Evolutionary conservation across 192 early-diverging fungal genomes (phyloP).

Genomic region (Backusella psychrophila): DNA sequence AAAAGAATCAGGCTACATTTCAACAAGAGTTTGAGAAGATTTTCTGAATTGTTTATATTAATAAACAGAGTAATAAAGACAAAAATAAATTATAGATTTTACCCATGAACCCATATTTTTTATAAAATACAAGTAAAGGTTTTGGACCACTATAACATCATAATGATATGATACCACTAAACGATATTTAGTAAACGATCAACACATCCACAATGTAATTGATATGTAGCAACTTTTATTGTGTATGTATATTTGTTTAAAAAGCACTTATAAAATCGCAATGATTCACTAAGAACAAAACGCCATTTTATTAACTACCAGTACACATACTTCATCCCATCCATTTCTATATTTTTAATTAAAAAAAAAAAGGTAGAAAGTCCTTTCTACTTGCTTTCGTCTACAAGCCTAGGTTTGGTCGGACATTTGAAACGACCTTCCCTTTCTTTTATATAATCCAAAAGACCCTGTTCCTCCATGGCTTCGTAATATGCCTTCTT

Average conservation of each 20-base stretch:
- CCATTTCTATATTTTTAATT: not conserved
- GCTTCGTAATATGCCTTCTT: not conserved
- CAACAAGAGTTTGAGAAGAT: not conserved
- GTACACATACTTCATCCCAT: not conserved
- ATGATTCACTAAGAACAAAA: not conserved
- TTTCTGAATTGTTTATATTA: not conserved
- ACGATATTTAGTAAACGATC: not conserved
- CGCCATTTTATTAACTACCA: not conserved
- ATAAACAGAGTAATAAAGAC: not conserved
- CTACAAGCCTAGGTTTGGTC: not conserved
- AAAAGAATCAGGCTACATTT: too few species aligned
- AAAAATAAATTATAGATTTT: too few species aligned
- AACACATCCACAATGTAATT: not conserved
- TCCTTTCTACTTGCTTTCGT: not conserved
- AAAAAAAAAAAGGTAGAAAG: not conserved
- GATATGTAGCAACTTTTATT: not conserved
- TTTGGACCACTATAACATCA: not conserved
- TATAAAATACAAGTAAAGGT: not conserved
- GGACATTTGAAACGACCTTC: not conserved
- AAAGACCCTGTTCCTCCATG: slow-evolving; percentile 6
- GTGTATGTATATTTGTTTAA: not conserved
- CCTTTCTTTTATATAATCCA: slow-evolving; percentile 10
- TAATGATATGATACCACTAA: not conserved
- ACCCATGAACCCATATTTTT: not conserved
- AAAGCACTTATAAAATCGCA: not conserved